A percentile compares a stretch with the other conserved stretches of the same genome.
Evolutionary conservation across 805 yeast genomes (phyloP).

Genomic region (Myxozyma neglecta): DNA sequence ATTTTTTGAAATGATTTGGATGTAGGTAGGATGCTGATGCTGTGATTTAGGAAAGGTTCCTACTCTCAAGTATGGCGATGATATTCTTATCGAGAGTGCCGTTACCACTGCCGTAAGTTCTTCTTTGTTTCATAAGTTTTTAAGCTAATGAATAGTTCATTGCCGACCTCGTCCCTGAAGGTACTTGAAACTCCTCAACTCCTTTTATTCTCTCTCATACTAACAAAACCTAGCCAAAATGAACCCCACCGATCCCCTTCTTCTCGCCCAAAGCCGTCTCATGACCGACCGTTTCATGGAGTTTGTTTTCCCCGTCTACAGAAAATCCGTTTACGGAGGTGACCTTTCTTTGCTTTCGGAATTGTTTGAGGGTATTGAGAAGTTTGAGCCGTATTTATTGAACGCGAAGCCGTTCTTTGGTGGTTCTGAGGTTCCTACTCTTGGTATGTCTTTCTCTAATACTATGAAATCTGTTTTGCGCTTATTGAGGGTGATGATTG

Average conservation of each 20-base stretch:
- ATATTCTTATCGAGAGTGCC: slow-evolving; percentile 33
- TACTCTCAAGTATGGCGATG: slow-evolving; percentile 34
- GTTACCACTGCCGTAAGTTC: slow-evolving; percentile 33
- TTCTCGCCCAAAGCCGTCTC: slow-evolving; percentile 45
- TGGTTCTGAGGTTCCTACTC: slow-evolving; percentile 24
- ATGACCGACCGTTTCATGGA: slow-evolving; percentile 34
- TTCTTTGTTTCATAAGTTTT: neutral
- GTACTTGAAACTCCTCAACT: neutral
- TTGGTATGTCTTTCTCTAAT: slow-evolving; percentile 6
- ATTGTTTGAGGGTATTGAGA: slow-evolving; percentile 28
- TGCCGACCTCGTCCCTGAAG: slow-evolving; percentile 36
- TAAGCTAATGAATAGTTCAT: slow-evolving; percentile 20
- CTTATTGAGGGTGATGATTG: neutral
- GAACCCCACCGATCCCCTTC: slow-evolving; percentile 82
- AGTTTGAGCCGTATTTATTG: slow-evolving; percentile 28
- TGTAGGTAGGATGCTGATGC: neutral
- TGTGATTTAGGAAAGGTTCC: slow-evolving; percentile 35
- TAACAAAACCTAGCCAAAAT: slow-evolving; percentile 43
- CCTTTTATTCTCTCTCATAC: no score
- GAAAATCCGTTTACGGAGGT: slow-evolving; percentile 16
- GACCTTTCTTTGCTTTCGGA: neutral
- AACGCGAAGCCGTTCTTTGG: slow-evolving; percentile 32
- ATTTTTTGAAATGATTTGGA: neutral
- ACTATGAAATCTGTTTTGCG: neutral
- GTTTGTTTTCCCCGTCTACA: slow-evolving; percentile 21